phyloP scores from a whole-genome alignment of 768 basidiomycete genomes.

The Candolleomyces eurysporus region DNA sequence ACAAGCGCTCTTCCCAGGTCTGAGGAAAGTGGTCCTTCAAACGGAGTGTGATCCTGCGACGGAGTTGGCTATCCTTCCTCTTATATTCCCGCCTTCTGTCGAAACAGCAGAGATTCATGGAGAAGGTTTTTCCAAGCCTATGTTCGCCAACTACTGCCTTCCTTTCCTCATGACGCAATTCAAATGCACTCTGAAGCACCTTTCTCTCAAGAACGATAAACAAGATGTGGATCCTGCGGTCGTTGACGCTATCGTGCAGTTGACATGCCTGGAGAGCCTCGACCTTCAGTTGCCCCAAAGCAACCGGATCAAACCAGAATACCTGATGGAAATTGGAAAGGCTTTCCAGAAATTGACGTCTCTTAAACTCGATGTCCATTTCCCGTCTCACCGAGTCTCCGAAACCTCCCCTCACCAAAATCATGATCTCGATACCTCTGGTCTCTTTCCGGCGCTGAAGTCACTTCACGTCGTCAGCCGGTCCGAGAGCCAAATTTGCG shows the following conservation, averaged over 20 bases:
- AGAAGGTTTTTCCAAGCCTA: neutral
- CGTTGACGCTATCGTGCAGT: neutral
- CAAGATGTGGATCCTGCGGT: neutral
- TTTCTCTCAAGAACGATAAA: neutral
- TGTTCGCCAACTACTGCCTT: neutral
- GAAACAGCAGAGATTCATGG: neutral
- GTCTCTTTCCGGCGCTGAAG: neutral
- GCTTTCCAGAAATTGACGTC: neutral
- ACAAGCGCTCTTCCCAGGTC: neutral
- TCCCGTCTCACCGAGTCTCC: neutral
- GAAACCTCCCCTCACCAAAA: neutral
- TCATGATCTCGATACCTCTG: neutral
- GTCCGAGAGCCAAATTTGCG: neutral
- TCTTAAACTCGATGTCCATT: neutral
- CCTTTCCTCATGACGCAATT: neutral
- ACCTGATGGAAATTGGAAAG: neutral
- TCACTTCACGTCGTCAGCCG: neutral
- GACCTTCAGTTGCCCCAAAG: neutral
- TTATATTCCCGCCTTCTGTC: neutral
- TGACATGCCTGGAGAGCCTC: neutral
- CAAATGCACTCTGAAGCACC: neutral
- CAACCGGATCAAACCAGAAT: neutral
- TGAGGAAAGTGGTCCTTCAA: neutral
- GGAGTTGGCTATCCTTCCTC: neutral
- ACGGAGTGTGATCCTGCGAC: neutral